Evolutionary conservation across 164 flowering plant species (phyloP), one percentile per base, ranked within the genome.

Genomic region (Tetrastigma voinierianum): DNA sequence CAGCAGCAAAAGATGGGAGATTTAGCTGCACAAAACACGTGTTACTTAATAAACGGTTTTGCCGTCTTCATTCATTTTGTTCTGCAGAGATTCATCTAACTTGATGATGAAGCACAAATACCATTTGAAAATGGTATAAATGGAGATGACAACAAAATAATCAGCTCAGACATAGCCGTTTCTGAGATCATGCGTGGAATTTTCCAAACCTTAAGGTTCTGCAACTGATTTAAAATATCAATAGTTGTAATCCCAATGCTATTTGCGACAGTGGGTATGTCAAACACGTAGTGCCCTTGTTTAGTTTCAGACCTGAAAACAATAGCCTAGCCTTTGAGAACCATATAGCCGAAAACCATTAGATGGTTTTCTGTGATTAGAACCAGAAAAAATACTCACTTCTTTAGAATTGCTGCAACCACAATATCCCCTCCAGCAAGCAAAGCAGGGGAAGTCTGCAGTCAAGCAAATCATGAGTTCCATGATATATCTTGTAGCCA

Each of bases 231-330:
- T 67, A 77, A 73, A 17, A 96, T 47, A 49, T 82, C 82, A 51
- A 53, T 46, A 64, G 86, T 53, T 71, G 89, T 73, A 72, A 83
- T 61, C 9, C 87, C 85, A 52, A 78, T 73, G 78, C 71, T 70
- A 77, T 89, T 89, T 79, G 96, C 97, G 69, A 92, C 81, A 56
- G 86, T 76, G 12, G 96, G 95, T 59, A 96, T 84, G 78, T 96
- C 89, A 76, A 90, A 90, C 40, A 84, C 86, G 79, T 88, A 80
- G 58, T 81, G 79, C 66, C 98, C 99, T 71, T 90, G 90, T 77
- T 84, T 90, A 57, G 46, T 72, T 69, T 89, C 93, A 64, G 91
- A 83, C 81, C 99, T 95, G 81, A 73, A 81, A 77, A 66, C 53
- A 7, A 61, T 8, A 62, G 44, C 8, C 15, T 48, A 2, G 25